Evolutionary conservation across 1,284 basidiomycete genomes (phyloP).

Genomic region (Tylopilus sp.): DNA sequence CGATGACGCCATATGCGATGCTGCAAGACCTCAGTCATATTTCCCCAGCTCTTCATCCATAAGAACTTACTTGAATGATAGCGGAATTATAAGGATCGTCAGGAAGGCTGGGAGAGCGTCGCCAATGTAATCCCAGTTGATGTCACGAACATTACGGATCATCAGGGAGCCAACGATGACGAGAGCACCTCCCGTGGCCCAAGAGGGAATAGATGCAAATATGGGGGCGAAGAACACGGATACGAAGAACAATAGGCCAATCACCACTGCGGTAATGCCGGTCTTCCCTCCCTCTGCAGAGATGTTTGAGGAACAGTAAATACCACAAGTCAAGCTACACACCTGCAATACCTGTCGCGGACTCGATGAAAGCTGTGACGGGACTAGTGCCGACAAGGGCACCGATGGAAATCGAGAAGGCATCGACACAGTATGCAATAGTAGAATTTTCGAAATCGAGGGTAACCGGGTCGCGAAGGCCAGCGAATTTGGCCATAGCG

Average conservation of each 20-base stretch:
- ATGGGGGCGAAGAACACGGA: slow-evolving; percentile 89
- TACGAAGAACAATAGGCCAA: slow-evolving; percentile 78
- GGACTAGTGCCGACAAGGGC: slow-evolving; percentile 84
- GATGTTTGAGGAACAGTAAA: background rate
- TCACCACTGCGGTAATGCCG: slow-evolving; percentile 77
- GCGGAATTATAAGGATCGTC: slow-evolving; percentile 71
- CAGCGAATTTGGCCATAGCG: slow-evolving; percentile 92
- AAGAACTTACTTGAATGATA: slow-evolving; percentile 67
- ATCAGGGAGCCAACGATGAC: slow-evolving; percentile 87
- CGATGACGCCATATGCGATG: slow-evolving; percentile 89
- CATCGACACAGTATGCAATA: slow-evolving; percentile 81
- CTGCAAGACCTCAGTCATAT: slow-evolving; percentile 39
- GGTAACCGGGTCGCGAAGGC: slow-evolving; percentile 79
- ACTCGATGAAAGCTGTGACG: slow-evolving; percentile 86
- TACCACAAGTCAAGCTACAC: slow-evolving; percentile 17
- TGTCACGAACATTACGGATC: slow-evolving; percentile 82
- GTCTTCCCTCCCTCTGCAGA: slow-evolving; percentile 81
- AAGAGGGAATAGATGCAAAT: slow-evolving; percentile 82
- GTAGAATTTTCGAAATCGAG: slow-evolving; percentile 87
- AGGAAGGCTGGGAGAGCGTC: slow-evolving; percentile 85
- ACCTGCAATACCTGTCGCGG: slow-evolving; percentile 73
- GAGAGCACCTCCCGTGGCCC: slow-evolving; percentile 87
- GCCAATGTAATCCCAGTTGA: slow-evolving; percentile 88
- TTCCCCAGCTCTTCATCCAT: background rate
- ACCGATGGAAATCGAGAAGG: slow-evolving; percentile 78